Evolutionary conservation across 257 asterid species (phyloP).

Genomic region (Fraxinus quadrangulata): DNA sequence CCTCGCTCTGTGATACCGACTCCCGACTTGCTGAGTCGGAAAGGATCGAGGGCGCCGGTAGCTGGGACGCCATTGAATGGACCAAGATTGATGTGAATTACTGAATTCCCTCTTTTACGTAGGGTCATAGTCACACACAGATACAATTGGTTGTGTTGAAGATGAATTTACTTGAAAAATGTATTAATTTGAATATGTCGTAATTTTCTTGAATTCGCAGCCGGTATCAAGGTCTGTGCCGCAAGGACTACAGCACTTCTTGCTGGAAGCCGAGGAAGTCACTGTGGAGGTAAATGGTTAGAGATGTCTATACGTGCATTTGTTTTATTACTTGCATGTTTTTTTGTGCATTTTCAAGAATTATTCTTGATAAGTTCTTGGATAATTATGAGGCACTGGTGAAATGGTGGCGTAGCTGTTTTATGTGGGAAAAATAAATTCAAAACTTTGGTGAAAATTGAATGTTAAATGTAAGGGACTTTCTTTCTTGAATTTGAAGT

Average conservation of each 20-base stretch:
- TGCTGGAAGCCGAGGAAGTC: constrained; percentile 69
- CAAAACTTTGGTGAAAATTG: not conserved
- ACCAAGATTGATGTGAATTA: constrained; percentile 69
- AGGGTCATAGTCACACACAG: constrained; percentile 30
- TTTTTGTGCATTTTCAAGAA: constrained; percentile 1
- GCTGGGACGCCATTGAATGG: constrained; percentile 97
- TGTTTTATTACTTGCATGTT: not conserved
- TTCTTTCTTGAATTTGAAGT: not conserved
- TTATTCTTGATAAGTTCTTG: constrained; percentile 3
- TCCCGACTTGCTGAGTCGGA: constrained; percentile 63
- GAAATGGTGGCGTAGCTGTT: not conserved
- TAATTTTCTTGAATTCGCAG: constrained; percentile 35
- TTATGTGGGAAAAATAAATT: not conserved
- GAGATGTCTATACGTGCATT: not conserved
- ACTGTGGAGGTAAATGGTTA: constrained; percentile 60
- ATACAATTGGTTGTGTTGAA: not conserved
- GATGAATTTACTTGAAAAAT: not conserved
- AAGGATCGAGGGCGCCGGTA: constrained; percentile 74
- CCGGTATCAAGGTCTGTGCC: constrained; percentile 71
- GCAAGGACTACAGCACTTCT: constrained; percentile 56
- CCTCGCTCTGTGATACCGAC: constrained; percentile 60
- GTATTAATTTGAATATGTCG: constrained; percentile 1
- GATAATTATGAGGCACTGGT: not conserved
- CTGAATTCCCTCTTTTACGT: not conserved
- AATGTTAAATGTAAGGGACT: not conserved